Evolutionary conservation across 805 yeast species (phyloP).

Genomic region (Lipomyces yamanashiensis): DNA sequence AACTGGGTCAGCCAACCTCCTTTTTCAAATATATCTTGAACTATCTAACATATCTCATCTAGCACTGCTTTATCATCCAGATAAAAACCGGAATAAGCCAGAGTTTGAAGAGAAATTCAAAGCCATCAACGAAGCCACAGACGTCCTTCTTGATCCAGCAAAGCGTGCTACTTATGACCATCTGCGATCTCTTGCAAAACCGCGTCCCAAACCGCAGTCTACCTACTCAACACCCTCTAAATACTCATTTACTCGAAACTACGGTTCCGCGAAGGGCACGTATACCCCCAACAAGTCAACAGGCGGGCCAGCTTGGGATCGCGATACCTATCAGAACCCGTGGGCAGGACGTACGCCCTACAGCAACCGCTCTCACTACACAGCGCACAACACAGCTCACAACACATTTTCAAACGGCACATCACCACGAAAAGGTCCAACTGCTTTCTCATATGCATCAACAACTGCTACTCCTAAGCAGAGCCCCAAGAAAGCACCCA

Average conservation of each 20-base stretch:
- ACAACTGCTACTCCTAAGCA: constrained; percentile 4
- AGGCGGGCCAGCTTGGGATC: background rate
- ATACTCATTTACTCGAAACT: background rate
- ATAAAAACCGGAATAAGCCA: constrained; percentile 43
- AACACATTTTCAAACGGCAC: background rate
- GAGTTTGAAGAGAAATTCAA: constrained; percentile 44
- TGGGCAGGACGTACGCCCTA: constrained; percentile 3
- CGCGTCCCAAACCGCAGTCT: background rate
- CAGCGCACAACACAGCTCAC: background rate
- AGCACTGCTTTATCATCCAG: constrained; percentile 54
- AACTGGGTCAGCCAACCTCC: constrained; percentile 42
- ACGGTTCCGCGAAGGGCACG: background rate
- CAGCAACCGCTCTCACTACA: background rate
- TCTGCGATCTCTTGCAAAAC: constrained; percentile 10
- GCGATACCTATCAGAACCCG: background rate
- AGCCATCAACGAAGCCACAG: constrained; percentile 45
- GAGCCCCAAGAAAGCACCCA: constrained; percentile 8
- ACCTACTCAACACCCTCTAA: constrained; percentile 8
- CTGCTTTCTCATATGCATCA: constrained; percentile 14
- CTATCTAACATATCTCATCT: constrained; percentile 25
- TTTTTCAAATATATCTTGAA: too few relatives aligned
- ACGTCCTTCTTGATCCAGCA: constrained; percentile 41
- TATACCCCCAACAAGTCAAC: background rate
- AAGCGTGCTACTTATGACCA: constrained; percentile 44
- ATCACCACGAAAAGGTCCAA: constrained; percentile 13